Conservation (phyloP, 2,329 filamentous ascomycete species). For the Pseudocercospora vitis region DNA sequence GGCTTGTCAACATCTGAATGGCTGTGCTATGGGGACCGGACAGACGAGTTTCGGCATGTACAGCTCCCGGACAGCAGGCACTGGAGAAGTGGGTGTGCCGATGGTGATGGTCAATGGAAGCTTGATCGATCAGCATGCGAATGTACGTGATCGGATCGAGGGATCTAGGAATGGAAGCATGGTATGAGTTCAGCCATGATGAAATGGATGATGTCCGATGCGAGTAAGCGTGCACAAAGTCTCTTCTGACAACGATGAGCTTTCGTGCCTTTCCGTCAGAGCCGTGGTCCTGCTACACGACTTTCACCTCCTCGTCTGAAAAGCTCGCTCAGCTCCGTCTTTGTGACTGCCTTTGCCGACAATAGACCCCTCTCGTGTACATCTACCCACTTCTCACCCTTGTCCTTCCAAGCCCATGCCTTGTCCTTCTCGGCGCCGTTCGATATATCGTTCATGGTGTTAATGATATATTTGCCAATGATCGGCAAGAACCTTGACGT, state of each 20-base stretch:
- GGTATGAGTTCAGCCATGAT: too few species aligned
- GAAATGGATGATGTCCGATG: background rate
- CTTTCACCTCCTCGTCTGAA: constrained; percentile 4
- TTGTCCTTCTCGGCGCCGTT: constrained; percentile 41
- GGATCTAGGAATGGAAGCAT: background rate
- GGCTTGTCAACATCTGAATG: background rate
- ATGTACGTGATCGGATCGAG: background rate
- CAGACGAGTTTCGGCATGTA: background rate
- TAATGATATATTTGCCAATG: constrained; percentile 60
- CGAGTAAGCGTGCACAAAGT: background rate
- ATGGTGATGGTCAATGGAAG: background rate
- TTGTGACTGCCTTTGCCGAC: constrained; percentile 21
- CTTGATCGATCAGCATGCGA: constrained; percentile 2
- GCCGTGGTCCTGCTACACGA: background rate
- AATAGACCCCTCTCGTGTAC: constrained; percentile 23
- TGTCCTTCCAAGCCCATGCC: constrained; percentile 27
- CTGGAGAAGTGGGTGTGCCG: background rate
- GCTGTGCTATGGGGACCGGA: background rate
- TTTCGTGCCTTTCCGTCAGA: too few species aligned
- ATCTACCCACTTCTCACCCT: constrained; percentile 20
- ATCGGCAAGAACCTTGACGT: constrained; percentile 62
- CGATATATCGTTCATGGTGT: constrained; percentile 40
- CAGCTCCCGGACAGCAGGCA: background rate
- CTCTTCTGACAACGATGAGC: background rate
- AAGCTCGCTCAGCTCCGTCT: constrained; percentile 21